These are phyloP conservation scores for Buxus sempervirens DNA, from an alignment of 164 flowering plant species.

Conservation along the genomic window DNA sequence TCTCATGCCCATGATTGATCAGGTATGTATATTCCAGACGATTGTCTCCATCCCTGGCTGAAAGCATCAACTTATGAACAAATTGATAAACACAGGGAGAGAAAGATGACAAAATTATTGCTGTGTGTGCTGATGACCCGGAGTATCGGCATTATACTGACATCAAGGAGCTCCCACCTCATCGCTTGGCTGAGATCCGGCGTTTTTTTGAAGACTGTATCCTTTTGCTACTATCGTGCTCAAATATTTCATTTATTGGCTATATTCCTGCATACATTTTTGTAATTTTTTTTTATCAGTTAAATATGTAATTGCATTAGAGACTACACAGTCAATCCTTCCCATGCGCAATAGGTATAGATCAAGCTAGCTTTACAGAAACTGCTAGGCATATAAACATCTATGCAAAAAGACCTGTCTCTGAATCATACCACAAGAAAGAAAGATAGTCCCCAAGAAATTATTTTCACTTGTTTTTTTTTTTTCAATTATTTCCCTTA, in stretches of 20 bases:
- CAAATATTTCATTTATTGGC: too few species aligned
- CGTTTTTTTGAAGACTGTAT: constrained; percentile 90
- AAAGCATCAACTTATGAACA: constrained; percentile 1
- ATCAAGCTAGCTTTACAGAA: too few species aligned
- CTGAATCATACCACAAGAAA: too few species aligned
- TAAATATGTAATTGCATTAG: too few species aligned
- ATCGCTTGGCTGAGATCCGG: constrained; percentile 79
- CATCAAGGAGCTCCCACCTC: constrained; percentile 82
- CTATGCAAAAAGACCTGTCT: too few species aligned
- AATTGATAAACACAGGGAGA: constrained; percentile 48
- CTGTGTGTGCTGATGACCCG: constrained; percentile 91
- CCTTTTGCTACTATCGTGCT: too few species aligned
- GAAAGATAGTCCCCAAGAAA: too few species aligned
- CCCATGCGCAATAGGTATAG: too few species aligned
- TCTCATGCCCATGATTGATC: constrained; percentile 91
- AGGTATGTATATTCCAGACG: constrained; percentile 33
- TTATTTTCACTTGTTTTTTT: too few species aligned
- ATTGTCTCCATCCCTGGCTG: background rate
- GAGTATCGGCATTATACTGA: constrained; percentile 76
- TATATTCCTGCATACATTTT: background rate
- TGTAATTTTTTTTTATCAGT: background rate
- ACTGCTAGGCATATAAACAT: too few species aligned
- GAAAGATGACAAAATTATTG: constrained; percentile 87
- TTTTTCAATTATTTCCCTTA: too few species aligned
- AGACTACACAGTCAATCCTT: too few species aligned